phyloP scores from a whole-genome alignment of 2,329 filamentous ascomycete genomes.

The Fusarium guadeloupense region DNA sequence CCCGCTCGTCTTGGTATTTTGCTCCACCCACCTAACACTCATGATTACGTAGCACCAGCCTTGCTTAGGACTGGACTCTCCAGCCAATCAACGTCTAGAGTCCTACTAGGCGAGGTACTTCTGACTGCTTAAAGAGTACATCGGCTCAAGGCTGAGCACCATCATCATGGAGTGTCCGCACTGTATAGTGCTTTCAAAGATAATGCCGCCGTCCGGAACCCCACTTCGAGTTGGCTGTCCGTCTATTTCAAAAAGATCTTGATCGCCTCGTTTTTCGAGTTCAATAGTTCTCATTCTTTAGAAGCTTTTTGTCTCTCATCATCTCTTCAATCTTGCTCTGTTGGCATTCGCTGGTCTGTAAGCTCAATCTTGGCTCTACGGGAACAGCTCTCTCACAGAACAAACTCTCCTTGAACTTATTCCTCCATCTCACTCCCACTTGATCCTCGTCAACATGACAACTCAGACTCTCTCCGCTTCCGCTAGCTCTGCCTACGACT shows the following conservation, averaged over 20 bases:
- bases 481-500: conserved; percentile 78
- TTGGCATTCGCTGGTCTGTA: not conserved
- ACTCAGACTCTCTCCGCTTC: conserved; percentile 72
- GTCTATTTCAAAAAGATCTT: conserved; percentile 30
- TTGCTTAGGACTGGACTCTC: conserved; percentile 5
- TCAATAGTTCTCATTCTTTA: conserved; percentile 17
- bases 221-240: conserved; percentile 18
- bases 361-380: not conserved
- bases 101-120: conserved; percentile 6
- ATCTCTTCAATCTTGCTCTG: not conserved
- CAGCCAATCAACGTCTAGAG: conserved; percentile 13
- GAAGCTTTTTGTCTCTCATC: conserved; percentile 2
- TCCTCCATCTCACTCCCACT: not conserved
- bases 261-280: conserved; percentile 22
- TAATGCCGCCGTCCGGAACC: conserved; percentile 15
- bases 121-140: conserved; percentile 12
- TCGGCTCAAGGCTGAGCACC: conserved; percentile 9
- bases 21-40: conserved; percentile 29
- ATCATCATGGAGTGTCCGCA: conserved; percentile 6
- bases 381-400: not conserved
- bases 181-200: conserved; percentile 11
- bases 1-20: conserved; percentile 23
- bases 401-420: not conserved
- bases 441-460: conserved; percentile 61
- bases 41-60: conserved; percentile 17